Conservation (phyloP, 2,329 filamentous ascomycete genomes). For the Amauroascus niger region DNA sequence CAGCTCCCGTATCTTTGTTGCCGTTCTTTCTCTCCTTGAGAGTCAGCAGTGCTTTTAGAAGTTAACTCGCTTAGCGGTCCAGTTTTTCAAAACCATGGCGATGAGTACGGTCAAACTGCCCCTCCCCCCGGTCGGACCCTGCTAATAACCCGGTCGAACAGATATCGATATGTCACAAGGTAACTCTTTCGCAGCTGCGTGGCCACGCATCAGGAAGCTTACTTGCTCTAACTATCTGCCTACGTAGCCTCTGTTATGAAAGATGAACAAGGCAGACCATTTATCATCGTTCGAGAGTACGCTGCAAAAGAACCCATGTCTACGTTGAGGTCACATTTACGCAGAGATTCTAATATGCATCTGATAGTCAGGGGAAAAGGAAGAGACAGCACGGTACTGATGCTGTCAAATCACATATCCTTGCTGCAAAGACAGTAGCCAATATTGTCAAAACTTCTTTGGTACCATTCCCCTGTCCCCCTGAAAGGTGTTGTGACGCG, state of each 20-base stretch:
- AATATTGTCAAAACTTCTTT: constrained; percentile 97
- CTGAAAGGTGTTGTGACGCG: neutral
- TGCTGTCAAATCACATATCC: constrained; percentile 95
- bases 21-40: no score
- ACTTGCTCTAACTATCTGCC: constrained; percentile 12
- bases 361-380: constrained; percentile 81
- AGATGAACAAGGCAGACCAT: constrained; percentile 93
- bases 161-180: constrained; percentile 43
- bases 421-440: constrained; percentile 89
- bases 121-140: constrained; percentile 28
- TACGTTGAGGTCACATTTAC: neutral
- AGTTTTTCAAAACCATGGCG: constrained; percentile 38
- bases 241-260: constrained; percentile 65
- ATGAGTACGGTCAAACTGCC: constrained; percentile 38
- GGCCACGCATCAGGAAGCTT: neutral
- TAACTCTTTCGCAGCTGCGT: constrained; percentile 16
- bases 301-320: constrained; percentile 31
- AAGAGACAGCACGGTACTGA: constrained; percentile 94
- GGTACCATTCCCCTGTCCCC: constrained; percentile 33
- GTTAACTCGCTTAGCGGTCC: constrained; percentile 22
- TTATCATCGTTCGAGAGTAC: constrained; percentile 96
- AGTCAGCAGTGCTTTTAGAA: neutral
- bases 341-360: constrained; percentile 6
- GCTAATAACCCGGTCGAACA: constrained; percentile 23
- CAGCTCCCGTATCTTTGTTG: neutral